Evolutionary conservation across 495 filamentous ascomycete species (phyloP).

Genomic region (Pseudevernia furfuracea): DNA sequence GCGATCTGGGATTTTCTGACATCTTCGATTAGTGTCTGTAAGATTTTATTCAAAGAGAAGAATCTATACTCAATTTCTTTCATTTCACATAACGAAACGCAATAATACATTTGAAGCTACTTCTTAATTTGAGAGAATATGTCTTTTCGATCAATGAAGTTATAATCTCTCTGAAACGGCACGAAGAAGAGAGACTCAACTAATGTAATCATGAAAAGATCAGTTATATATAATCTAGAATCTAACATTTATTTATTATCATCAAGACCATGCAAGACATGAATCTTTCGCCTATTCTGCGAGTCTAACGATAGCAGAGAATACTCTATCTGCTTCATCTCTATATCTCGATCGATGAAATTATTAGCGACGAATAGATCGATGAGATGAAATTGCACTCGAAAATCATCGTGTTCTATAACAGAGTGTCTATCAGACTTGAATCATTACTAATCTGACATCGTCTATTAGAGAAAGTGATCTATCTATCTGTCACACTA

Average conservation of each 20-base stretch:
- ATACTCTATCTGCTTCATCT: slow-evolving; percentile 1
- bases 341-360: neutral
- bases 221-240: neutral
- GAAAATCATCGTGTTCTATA: neutral
- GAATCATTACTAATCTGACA: neutral
- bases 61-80: no score
- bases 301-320: neutral
- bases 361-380: no score
- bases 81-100: no score
- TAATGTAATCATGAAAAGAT: neutral
- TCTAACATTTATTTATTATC: neutral
- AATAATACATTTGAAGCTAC: no score
- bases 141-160: no score
- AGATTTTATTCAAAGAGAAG: no score
- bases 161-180: neutral
- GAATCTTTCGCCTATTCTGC: neutral
- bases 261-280: slow-evolving; percentile 3
- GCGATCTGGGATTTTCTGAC: no score
- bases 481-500: neutral
- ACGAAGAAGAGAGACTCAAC: neutral
- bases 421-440: neutral
- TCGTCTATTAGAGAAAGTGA: neutral
- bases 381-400: neutral
- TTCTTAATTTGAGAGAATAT: no score
- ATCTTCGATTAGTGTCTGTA: no score